phyloP scores from a whole-genome alignment of 176 grass and related monocot genomes.

The Phoenix dactylifera region DNA sequence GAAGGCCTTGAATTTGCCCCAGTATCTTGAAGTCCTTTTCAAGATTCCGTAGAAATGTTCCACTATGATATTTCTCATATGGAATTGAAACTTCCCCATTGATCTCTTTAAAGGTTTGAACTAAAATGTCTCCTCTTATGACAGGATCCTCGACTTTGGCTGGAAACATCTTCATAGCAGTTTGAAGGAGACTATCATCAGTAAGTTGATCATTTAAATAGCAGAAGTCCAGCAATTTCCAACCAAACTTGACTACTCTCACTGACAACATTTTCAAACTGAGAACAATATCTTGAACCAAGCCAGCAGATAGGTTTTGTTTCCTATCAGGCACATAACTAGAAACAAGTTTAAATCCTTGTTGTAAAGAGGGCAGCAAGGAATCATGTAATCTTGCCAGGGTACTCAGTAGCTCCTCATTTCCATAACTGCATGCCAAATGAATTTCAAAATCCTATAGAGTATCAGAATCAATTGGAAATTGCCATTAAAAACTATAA shows the following conservation, averaged over 20 bases:
- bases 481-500: no score
- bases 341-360: conserved; percentile 52
- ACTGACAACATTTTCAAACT: conserved; percentile 80
- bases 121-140: conserved; percentile 84
- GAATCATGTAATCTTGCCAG: conserved; percentile 70
- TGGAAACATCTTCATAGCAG: conserved; percentile 69
- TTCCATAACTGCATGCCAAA: conserved; percentile 52
- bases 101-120: conserved; percentile 83
- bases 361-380: conserved; percentile 66
- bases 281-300: conserved; percentile 41
- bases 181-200: conserved; percentile 37
- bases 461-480: no score
- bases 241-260: conserved; percentile 65
- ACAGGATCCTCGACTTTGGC: conserved; percentile 81
- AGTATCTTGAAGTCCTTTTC: conserved; percentile 73
- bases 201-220: conserved; percentile 66
- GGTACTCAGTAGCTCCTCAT: conserved; percentile 61
- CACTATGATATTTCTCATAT: conserved; percentile 42
- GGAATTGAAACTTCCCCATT: conserved; percentile 47
- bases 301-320: conserved; percentile 20
- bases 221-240: conserved; percentile 82
- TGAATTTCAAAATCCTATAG: not conserved
- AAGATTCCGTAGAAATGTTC: conserved; percentile 69
- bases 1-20: conserved; percentile 44
- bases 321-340: conserved; percentile 15